These are phyloP conservation scores for Colletotrichum camelliae DNA, from an alignment of 2,329 filamentous ascomycete genomes.

Conservation along the genomic window DNA sequence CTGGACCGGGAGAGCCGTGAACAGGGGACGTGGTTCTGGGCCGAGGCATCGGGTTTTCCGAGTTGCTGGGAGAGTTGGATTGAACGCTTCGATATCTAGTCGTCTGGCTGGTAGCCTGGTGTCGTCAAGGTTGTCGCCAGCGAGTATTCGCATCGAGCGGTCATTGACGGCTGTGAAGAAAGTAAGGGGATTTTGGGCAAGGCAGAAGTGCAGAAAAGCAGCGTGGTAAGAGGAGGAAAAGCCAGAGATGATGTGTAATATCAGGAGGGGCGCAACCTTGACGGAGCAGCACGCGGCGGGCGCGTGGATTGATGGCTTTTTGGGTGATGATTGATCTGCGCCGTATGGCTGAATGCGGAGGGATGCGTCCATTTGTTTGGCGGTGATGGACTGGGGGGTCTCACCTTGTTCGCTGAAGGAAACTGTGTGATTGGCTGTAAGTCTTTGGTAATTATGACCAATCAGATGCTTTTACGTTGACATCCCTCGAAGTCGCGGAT, in stretches of 20 bases:
- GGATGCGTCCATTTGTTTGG: constrained; percentile 3
- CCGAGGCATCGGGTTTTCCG: neutral
- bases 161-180: neutral
- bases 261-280: neutral
- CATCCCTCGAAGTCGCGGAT: neutral
- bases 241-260: neutral
- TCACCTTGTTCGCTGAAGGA: neutral
- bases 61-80: neutral
- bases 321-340: neutral
- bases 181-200: neutral
- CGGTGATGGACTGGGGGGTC: neutral
- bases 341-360: constrained; percentile 3
- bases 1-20: neutral
- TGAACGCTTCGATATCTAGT: neutral
- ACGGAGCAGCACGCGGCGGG: neutral
- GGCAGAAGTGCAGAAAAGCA: neutral
- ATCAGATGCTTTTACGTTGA: neutral
- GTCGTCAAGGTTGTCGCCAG: neutral
- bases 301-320: neutral
- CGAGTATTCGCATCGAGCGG: neutral
- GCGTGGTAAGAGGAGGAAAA: neutral
- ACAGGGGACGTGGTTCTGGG: neutral
- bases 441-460: neutral
- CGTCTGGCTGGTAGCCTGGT: neutral
- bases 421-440: constrained; percentile 1